Conservation (phyloP, 2,329 filamentous ascomycete species). For the Botryosphaeria dothidea region DNA sequence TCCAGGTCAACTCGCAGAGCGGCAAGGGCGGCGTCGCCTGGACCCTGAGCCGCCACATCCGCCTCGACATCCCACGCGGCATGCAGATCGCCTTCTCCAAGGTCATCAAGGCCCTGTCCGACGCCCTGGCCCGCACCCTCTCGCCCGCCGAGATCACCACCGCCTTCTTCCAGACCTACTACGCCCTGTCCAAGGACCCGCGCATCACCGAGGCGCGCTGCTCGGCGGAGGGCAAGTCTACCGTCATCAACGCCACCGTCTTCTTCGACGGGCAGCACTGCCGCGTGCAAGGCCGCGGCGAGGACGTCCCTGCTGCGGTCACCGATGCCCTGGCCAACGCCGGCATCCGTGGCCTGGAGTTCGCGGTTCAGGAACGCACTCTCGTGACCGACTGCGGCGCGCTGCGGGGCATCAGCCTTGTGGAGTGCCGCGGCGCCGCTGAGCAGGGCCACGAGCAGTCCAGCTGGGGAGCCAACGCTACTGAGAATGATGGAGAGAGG, state of each 20-base stretch:
- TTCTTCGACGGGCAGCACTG: neutral
- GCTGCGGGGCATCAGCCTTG: neutral
- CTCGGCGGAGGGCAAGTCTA: neutral
- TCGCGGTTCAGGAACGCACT: neutral
- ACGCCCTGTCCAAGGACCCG: constrained; percentile 66
- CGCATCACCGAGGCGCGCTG: neutral
- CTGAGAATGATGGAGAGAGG: neutral
- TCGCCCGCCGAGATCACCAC: constrained; percentile 78
- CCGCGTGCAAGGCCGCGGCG: neutral
- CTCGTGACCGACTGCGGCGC: neutral
- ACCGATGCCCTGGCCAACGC: neutral
- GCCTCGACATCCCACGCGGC: neutral
- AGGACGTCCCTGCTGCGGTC: neutral
- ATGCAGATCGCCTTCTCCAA: constrained; percentile 89
- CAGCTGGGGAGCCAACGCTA: neutral
- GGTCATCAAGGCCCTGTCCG: constrained; percentile 79
- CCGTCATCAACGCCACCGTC: neutral
- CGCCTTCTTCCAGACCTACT: constrained; percentile 88
- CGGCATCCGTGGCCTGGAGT: neutral
- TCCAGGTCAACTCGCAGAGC: constrained; percentile 94
- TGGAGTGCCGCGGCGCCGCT: neutral
- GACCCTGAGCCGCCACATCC: constrained; percentile 78
- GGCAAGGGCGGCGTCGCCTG: constrained; percentile 94
- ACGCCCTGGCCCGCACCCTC: constrained; percentile 79
- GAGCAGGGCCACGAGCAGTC: neutral